Evolutionary conservation across 2,329 filamentous ascomycete species (phyloP), one percentile per base, ranked within the genome.

Genomic region (Botrytis aclada): DNA sequence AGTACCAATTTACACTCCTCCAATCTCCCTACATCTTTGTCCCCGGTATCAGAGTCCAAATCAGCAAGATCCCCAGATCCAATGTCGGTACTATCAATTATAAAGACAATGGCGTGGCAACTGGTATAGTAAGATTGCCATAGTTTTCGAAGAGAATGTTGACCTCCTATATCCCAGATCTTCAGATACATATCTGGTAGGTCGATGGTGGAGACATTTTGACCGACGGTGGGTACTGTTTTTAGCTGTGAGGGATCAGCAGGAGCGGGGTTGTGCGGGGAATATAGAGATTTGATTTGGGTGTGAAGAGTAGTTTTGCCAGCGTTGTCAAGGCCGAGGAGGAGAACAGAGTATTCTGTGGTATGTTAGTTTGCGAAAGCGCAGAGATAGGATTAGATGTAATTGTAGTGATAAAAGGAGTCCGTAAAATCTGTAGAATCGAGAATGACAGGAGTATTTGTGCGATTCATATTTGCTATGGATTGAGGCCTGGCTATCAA

Each of bases 231-330:
- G 41, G 96, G 96, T 12, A 98, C 95, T 62, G 95, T 98, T 82
- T 96, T 95, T 80, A 85, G 93, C 82, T 84, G 88, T 67, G 85
- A 88, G 72, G 83, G 84, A 75, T 86, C 85, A 56, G 89, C 86
- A 75, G 90, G 87, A 82, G 84, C 88, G 70, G 85, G 88, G 72
- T 84, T 84, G 75, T 86, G 85, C 62, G 89, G 86, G 76, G 90
- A 87, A 86, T 94, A 97, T 81, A 97, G 88, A 71, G 94, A 89
- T 84, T 97, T 98, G 83, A 98, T 94, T 83, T 98, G 95, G 81
- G 97, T 94, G 83, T 98, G 94, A 81, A 98, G 95, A 39, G 96
- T 98, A 58, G 96, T 98, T 86, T 98, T 98, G 83, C 96, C 96
- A 74, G 96, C 96, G 82, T 98, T 98, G 86, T 98, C 96, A 81